Evolutionary conservation across 257 asterid genomes (phyloP).

Genomic region (Solanum gandarillasii): DNA sequence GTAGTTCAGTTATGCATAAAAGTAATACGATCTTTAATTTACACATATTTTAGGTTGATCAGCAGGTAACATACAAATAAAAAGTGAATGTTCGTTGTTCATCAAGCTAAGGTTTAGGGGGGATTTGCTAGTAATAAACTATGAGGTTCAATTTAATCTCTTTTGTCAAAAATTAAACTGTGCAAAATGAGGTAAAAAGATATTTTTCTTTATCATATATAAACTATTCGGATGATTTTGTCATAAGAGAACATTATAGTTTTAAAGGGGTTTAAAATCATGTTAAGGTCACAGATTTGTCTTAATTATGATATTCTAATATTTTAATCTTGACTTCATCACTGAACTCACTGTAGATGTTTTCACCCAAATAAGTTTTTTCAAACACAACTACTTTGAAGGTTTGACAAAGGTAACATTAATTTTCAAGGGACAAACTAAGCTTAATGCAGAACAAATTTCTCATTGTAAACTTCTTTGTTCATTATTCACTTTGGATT

Average conservation of each 20-base stretch:
- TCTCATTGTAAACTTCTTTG: not conserved
- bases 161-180: not conserved
- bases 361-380: not conserved
- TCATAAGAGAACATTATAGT: not conserved
- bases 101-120: too few relatives aligned
- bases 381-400: not conserved
- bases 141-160: too few relatives aligned
- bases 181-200: not conserved
- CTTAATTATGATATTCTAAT: too few relatives aligned
- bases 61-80: not conserved
- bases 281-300: not conserved
- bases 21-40: too few relatives aligned
- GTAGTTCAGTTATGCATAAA: not conserved
- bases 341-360: not conserved
- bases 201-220: not conserved
- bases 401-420: too few relatives aligned
- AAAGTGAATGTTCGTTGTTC: not conserved
- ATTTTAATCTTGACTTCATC: not conserved
- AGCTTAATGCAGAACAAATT: not conserved
- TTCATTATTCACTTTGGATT: not conserved
- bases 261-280: too few relatives aligned
- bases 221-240: not conserved
- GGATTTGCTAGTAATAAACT: too few relatives aligned
- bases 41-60: not conserved
- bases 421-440: not conserved